A percentile compares a stretch with the other conserved stretches of the same genome.
phyloP scores from a whole-genome alignment of 2,329 filamentous ascomycete species.

The Calcarisporium arbuscula region DNA sequence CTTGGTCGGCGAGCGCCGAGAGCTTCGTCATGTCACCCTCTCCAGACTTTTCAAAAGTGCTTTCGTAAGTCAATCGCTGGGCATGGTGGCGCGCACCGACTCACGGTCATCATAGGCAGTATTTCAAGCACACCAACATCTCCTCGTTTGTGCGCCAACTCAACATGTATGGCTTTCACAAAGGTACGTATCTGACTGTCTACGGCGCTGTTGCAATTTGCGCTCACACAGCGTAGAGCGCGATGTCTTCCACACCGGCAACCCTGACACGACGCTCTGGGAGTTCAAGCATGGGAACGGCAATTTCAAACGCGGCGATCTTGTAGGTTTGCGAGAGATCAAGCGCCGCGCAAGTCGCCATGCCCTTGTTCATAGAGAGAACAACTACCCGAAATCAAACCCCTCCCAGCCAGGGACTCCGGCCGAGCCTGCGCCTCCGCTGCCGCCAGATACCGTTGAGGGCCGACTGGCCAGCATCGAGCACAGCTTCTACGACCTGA shows the following conservation, averaged over 20 bases:
- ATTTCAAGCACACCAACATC: slow-evolving; percentile 99
- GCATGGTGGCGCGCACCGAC: too few relatives aligned
- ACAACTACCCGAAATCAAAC: slow-evolving; percentile 68
- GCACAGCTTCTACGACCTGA: slow-evolving; percentile 75
- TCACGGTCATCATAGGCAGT: slow-evolving; percentile 58
- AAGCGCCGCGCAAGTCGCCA: slow-evolving; percentile 91
- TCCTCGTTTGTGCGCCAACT: slow-evolving; percentile 96
- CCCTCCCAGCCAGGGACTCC: slow-evolving; percentile 79
- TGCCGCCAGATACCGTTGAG: slow-evolving; percentile 68
- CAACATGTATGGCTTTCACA: slow-evolving; percentile 99
- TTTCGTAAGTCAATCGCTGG: too few relatives aligned
- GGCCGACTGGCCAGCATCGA: slow-evolving; percentile 70
- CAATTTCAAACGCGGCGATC: slow-evolving; percentile 91
- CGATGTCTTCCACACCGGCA: slow-evolving; percentile 94
- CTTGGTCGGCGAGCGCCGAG: slow-evolving; percentile 88
- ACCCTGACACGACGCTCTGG: slow-evolving; percentile 90
- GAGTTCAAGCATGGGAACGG: slow-evolving; percentile 98
- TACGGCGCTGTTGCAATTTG: slow-evolving; percentile 12
- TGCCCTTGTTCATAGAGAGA: slow-evolving; percentile 87
- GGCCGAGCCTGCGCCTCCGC: slow-evolving; percentile 69
- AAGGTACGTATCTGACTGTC: too few relatives aligned
- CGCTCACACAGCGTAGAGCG: slow-evolving; percentile 56
- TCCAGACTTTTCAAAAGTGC: slow-evolving; percentile 93
- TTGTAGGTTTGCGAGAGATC: slow-evolving; percentile 88
- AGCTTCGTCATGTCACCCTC: slow-evolving; percentile 99